Percentiles rank a stretch among this genome's conserved stretches.
phyloP scores from a whole-genome alignment of 2,329 filamentous ascomycete genomes.

The Allantophomopsis cytisporea region DNA sequence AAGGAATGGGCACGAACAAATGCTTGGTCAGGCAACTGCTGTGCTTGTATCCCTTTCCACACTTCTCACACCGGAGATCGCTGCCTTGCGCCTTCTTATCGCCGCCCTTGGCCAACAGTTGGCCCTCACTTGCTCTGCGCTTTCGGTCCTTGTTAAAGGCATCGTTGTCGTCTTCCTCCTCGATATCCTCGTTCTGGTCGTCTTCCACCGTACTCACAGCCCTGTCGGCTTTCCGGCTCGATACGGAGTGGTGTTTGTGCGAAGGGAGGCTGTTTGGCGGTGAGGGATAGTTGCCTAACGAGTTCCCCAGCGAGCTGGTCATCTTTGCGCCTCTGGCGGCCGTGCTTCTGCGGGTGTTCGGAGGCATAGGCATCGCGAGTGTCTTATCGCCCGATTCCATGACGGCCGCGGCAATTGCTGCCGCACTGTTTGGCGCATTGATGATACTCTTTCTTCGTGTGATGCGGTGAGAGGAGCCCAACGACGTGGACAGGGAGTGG shows the following conservation, averaged over 20 bases:
- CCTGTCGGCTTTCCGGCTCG: conserved; percentile 32
- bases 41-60: conserved; percentile 99
- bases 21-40: conserved; percentile 99
- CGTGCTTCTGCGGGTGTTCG: conserved; percentile 13
- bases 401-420: conserved; percentile 61
- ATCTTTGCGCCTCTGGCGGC: conserved; percentile 52
- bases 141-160: conserved; percentile 32
- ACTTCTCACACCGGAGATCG: conserved; percentile 92
- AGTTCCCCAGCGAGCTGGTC: conserved; percentile 46
- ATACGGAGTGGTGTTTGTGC: conserved; percentile 30
- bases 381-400: conserved; percentile 49
- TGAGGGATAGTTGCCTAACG: conserved; percentile 43
- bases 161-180: conserved; percentile 27
- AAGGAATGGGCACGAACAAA: conserved; percentile 76
- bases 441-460: conserved; percentile 88
- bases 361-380: conserved; percentile 40
- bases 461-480: conserved; percentile 74
- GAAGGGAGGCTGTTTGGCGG: conserved; percentile 57
- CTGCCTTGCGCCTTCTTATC: conserved; percentile 69
- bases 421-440: conserved; percentile 57
- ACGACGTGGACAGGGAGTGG: conserved; percentile 65
- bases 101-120: conserved; percentile 66
- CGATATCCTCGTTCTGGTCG: conserved; percentile 45
- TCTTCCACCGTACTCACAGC: conserved; percentile 57
- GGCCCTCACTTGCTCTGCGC: conserved; percentile 70